Evolutionary conservation across 2,329 filamentous ascomycete species (phyloP).

Genomic region (Penicillium sp.): DNA sequence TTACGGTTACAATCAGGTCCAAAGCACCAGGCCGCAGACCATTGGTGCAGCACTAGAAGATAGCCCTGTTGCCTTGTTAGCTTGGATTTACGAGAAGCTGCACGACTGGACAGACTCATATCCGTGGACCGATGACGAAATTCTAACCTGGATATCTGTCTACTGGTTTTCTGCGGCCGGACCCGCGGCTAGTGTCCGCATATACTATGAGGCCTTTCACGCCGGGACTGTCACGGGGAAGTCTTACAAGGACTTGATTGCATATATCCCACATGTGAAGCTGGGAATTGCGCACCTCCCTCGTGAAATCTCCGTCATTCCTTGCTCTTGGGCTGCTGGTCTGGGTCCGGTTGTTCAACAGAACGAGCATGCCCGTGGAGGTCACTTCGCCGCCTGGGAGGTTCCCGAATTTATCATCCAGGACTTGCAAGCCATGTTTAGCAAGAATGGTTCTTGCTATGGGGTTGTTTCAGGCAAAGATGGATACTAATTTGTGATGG

Average conservation of each 20-base stretch:
- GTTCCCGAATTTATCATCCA: constrained; percentile 14
- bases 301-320: constrained; percentile 19
- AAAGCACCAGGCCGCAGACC: constrained; percentile 70
- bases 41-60: constrained; percentile 67
- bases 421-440: constrained; percentile 19
- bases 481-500: constrained; percentile 8
- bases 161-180: constrained; percentile 71
- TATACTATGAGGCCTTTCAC: constrained; percentile 65
- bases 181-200: constrained; percentile 63
- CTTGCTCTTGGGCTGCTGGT: constrained; percentile 19
- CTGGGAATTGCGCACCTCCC: constrained; percentile 22
- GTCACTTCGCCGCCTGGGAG: constrained; percentile 27
- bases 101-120: constrained; percentile 74
- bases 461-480: constrained; percentile 4
- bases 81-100: constrained; percentile 81
- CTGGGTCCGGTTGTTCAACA: constrained; percentile 20
- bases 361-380: constrained; percentile 17
- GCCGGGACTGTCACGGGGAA: constrained; percentile 1
- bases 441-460: constrained; percentile 17
- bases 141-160: constrained; percentile 70
- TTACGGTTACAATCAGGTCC: constrained; percentile 55
- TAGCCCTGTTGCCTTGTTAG: constrained; percentile 66
- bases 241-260: constrained; percentile 12
- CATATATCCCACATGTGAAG: constrained; percentile 17
- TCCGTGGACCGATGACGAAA: constrained; percentile 72